Evolutionary conservation across 2,329 filamentous ascomycete genomes (phyloP).

Genomic region (Niveomyces coronatus): DNA sequence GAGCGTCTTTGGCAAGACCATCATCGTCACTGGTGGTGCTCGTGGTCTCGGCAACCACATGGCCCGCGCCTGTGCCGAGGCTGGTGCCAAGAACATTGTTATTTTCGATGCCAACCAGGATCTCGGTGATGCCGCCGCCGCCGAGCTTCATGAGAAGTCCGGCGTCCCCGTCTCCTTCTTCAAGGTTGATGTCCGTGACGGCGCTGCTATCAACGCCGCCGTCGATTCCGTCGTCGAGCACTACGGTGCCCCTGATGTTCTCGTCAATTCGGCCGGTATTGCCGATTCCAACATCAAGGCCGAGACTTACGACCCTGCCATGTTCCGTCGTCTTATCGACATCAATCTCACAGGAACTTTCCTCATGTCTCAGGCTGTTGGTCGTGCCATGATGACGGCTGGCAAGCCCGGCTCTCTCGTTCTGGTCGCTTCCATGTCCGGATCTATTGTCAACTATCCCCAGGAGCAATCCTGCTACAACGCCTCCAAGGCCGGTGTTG

Average conservation of each 20-base stretch:
- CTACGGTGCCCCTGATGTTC: conserved; percentile 60
- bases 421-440: conserved; percentile 72
- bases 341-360: conserved; percentile 77
- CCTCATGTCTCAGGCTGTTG: conserved; percentile 64
- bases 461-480: conserved; percentile 80
- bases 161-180: conserved; percentile 65
- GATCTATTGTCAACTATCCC: conserved; percentile 75
- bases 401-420: conserved; percentile 63
- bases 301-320: conserved; percentile 64
- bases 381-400: conserved; percentile 62
- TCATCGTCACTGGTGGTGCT: conserved; percentile 64
- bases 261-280: conserved; percentile 74
- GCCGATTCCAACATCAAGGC: conserved; percentile 78
- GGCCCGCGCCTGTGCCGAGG: conserved; percentile 67
- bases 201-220: conserved; percentile 56
- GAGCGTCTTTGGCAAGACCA: conserved; percentile 59
- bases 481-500: conserved; percentile 70
- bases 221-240: conserved; percentile 55
- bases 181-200: conserved; percentile 69
- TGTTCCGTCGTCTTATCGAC: conserved; percentile 70
- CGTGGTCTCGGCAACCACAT: conserved; percentile 71
- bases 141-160: conserved; percentile 61
- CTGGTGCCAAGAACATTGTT: conserved; percentile 60
- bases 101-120: conserved; percentile 72
- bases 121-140: conserved; percentile 58